Evolutionary conservation across 768 basidiomycete genomes (phyloP).

Genomic region (Tricholoma saponaceum): DNA sequence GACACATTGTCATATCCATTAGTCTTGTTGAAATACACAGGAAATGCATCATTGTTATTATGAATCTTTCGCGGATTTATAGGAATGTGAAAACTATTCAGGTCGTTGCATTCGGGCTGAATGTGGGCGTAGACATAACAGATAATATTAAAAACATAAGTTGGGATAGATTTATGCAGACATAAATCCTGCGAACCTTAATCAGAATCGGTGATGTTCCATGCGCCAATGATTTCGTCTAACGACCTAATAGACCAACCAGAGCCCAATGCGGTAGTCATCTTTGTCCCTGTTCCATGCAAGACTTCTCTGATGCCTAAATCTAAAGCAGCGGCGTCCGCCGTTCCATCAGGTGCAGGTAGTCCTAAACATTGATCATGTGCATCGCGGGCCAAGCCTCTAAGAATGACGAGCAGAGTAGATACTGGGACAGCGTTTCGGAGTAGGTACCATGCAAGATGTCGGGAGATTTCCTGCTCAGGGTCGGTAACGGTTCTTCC

Average conservation of each 20-base stretch:
- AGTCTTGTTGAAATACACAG: no score
- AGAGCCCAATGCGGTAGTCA: slow-evolving; percentile 63
- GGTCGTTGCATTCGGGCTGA: background rate
- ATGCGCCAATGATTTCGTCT: slow-evolving; percentile 60
- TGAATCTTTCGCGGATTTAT: no score
- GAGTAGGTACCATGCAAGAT: slow-evolving; percentile 68
- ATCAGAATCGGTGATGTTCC: slow-evolving; percentile 30
- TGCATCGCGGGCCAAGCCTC: slow-evolving; percentile 59
- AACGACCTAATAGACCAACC: slow-evolving; percentile 73
- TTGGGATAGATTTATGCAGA: background rate
- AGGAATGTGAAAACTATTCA: background rate
- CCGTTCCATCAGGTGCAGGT: slow-evolving; percentile 50
- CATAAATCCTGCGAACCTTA: background rate
- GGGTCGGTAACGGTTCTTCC: slow-evolving; percentile 40
- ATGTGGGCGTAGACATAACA: background rate
- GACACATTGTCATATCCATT: no score
- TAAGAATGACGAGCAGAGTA: slow-evolving; percentile 58
- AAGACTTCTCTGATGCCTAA: slow-evolving; percentile 77
- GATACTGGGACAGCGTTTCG: slow-evolving; percentile 69
- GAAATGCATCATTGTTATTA: no score
- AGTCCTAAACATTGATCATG: slow-evolving; percentile 49
- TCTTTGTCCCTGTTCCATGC: slow-evolving; percentile 79
- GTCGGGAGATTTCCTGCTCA: slow-evolving; percentile 27
- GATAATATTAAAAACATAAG: background rate
- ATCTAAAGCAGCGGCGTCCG: slow-evolving; percentile 32